Percentiles rank a stretch among this genome's conserved stretches.
These are phyloP conservation scores for Colletotrichum aenigma DNA, from an alignment of 2,329 filamentous ascomycete species.

Conservation along the genomic window DNA sequence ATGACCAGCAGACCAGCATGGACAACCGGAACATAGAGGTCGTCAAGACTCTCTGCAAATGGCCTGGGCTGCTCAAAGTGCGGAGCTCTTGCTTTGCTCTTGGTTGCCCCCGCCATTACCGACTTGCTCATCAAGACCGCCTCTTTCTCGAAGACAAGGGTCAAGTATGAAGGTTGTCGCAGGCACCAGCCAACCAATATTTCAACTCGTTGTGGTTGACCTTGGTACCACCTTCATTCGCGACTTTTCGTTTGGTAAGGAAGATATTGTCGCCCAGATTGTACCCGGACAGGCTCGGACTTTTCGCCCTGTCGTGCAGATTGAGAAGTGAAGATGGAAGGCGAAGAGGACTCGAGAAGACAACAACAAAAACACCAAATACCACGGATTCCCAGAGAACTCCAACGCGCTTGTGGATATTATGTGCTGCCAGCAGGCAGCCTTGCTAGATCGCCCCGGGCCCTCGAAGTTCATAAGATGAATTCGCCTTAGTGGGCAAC, in stretches of 20 bases:
- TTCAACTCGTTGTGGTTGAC: background rate
- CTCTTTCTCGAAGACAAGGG: background rate
- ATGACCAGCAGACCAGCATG: background rate
- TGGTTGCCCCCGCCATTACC: background rate
- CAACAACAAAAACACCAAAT: background rate
- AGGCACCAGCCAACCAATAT: too few species aligned
- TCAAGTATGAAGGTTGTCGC: background rate
- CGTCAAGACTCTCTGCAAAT: background rate
- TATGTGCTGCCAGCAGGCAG: background rate
- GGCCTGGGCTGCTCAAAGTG: background rate
- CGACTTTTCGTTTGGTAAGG: too few species aligned
- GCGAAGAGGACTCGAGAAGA: background rate
- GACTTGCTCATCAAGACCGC: background rate
- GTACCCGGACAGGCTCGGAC: background rate
- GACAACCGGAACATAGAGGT: background rate
- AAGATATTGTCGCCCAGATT: background rate
- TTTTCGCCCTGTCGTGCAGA: background rate
- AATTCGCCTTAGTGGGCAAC: background rate
- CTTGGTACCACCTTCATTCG: background rate
- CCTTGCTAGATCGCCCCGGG: background rate
- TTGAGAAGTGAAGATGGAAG: background rate
- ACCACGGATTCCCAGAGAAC: background rate
- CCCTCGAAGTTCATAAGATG: background rate
- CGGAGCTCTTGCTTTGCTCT: background rate
- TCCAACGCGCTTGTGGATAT: background rate